Conservation (phyloP, 1,139 yeast species). For the Geotrichum klebahnii region DNA sequence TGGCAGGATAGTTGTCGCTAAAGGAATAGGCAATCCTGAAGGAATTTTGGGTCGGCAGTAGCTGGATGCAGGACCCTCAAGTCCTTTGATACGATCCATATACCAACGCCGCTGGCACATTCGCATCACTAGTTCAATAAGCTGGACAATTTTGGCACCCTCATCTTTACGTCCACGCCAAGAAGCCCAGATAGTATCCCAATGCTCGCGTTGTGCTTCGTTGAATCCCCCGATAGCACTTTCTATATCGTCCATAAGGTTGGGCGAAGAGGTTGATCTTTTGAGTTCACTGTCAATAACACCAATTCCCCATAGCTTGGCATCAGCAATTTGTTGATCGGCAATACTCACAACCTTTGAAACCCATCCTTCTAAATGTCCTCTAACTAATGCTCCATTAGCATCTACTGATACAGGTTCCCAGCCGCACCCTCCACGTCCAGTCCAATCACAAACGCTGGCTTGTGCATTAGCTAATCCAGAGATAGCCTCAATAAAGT, state of each 20-base stretch:
- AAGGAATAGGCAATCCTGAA: slow-evolving; percentile 33
- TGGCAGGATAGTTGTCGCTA: slow-evolving; percentile 37
- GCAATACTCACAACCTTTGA: slow-evolving; percentile 30
- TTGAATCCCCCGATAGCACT: slow-evolving; percentile 29
- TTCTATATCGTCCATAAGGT: slow-evolving; percentile 3
- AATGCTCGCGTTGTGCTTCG: slow-evolving; percentile 22
- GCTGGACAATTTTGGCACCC: slow-evolving; percentile 32
- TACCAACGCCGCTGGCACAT: slow-evolving; percentile 36
- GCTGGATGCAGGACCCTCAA: slow-evolving; percentile 13
- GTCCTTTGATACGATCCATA: slow-evolving; percentile 27
- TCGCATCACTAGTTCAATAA: slow-evolving; percentile 32
- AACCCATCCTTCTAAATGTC: slow-evolving; percentile 34
- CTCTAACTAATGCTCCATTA: slow-evolving; percentile 28
- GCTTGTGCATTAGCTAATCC: slow-evolving; percentile 37
- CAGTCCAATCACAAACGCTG: slow-evolving; percentile 38
- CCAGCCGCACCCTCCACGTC: slow-evolving; percentile 37
- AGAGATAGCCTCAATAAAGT: slow-evolving; percentile 37
- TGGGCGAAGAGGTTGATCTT: slow-evolving; percentile 5
- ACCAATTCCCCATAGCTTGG: slow-evolving; percentile 36
- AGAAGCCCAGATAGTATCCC: slow-evolving; percentile 25
- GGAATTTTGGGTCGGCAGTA: slow-evolving; percentile 34
- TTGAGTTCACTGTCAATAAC: slow-evolving; percentile 20
- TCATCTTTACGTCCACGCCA: slow-evolving; percentile 31
- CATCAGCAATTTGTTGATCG: slow-evolving; percentile 31
- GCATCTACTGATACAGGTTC: slow-evolving; percentile 34